phyloP scores from a whole-genome alignment of 768 basidiomycete species.

The Panus rudis region DNA sequence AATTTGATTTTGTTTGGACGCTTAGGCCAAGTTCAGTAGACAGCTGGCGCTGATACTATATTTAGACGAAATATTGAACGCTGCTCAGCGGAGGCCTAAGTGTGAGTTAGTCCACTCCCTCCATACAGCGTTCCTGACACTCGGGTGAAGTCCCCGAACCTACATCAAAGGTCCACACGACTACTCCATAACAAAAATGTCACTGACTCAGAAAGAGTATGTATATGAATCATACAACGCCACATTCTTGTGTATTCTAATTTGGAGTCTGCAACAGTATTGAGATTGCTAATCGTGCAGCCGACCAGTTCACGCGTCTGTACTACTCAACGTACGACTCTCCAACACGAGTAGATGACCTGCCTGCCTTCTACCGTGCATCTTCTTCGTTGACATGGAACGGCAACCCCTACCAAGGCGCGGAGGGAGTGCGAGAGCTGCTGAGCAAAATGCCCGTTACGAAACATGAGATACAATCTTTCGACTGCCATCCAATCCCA shows the following conservation, averaged over 20 bases:
- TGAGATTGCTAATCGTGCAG: slow-evolving; percentile 79
- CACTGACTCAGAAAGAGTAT: slow-evolving; percentile 30
- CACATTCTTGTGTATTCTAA: neutral
- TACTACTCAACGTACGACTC: slow-evolving; percentile 84
- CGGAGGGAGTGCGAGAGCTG: slow-evolving; percentile 59
- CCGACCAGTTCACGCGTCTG: slow-evolving; percentile 75
- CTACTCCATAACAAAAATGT: slow-evolving; percentile 19
- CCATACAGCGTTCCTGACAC: too few species aligned
- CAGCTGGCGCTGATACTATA: too few species aligned
- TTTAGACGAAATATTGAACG: too few species aligned
- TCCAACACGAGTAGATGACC: slow-evolving; percentile 61
- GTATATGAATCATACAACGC: slow-evolving; percentile 1
- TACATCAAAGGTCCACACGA: too few species aligned
- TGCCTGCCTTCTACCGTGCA: slow-evolving; percentile 77
- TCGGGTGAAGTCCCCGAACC: too few species aligned
- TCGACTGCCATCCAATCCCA: slow-evolving; percentile 87
- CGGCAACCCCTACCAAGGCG: slow-evolving; percentile 70
- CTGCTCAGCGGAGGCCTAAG: too few species aligned
- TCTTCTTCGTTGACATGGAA: slow-evolving; percentile 81
- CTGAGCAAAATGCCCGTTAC: slow-evolving; percentile 70
- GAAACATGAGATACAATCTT: slow-evolving; percentile 80
- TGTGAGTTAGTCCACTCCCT: too few species aligned
- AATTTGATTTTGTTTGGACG: too few species aligned
- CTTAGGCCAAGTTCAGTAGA: too few species aligned
- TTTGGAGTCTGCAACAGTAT: slow-evolving; percentile 39